Evolutionary conservation across 108 stramenopile genomes (phyloP), one percentile per base, ranked within the genome.

Genomic region (Cyclotella kingstonii): DNA sequence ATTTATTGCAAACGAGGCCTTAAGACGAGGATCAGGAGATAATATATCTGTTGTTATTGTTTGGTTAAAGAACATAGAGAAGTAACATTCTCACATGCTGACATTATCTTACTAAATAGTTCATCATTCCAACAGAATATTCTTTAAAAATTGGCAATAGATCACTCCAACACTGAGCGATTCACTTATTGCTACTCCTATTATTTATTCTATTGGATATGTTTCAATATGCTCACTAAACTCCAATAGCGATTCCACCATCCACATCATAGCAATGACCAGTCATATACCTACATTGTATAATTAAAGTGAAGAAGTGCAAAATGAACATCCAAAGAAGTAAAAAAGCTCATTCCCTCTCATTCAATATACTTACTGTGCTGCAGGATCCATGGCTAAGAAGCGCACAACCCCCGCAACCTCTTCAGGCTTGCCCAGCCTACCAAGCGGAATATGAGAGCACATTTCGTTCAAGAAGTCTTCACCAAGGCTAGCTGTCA

Each of bases 31-130:
- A 17, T 85, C 86, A 2, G 86, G 75, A 30, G 92, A 93, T 46
- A 93, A 93, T 62, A 80, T 90, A 28, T 86, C 87, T 10, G 89
- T 90, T 33, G 78, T 93, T 0, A 84, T 93, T 54, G 77, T 93
- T 56, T 93, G 92, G 92, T 70, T 91, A 25, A 79, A 73, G 18
- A 42, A 70, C 15, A 30, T 39, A 17, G 59, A 75, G 29, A 39
- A 29, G 42, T 29, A 29, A 9, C 49, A 29, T 29, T 29, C 10
- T 50, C 49, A 30, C 26, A 1, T 30, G 2, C 31, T 5, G 4
- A 3, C 2, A 54, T 5, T 54, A 34, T 54, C 31, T 38, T 38
- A 38, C 35, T 54, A 54, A 18, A 54, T 54, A 54, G 35, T 34
- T n/a, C 21, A 19, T 54, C 12, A 10, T 29, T 5, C 12, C 49